Evolutionary conservation across 169 alveolate species (phyloP).

Genomic region (Cryptosporidium tyzzeri): DNA sequence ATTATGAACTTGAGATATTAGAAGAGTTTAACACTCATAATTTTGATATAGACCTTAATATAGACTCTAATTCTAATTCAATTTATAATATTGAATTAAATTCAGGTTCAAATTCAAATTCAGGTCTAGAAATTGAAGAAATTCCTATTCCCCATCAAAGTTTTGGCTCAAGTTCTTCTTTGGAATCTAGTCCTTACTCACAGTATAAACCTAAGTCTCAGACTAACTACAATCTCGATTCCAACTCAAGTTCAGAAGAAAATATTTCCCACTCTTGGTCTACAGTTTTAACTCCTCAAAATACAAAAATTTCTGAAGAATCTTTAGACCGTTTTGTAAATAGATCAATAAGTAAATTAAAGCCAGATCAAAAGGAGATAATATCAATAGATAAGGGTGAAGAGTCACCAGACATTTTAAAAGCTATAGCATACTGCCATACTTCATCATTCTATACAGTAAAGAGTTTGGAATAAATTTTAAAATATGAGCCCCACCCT

Average conservation of each 20-base stretch:
- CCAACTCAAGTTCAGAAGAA: background rate
- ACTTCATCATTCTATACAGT: slow-evolving; percentile 44
- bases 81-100: background rate
- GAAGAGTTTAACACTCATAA: background rate
- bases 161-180: background rate
- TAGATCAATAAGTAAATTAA: slow-evolving; percentile 2
- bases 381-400: background rate
- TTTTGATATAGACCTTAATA: no score
- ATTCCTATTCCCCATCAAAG: background rate
- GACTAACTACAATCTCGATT: background rate
- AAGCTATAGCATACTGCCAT: slow-evolving; percentile 24
- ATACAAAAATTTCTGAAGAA: background rate
- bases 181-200: background rate
- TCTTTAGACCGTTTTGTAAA: slow-evolving; percentile 7
- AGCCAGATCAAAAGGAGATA: background rate
- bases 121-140: background rate
- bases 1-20: background rate
- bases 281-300: background rate
- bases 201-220: background rate
- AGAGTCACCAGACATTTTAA: background rate
- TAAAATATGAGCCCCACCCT: background rate
- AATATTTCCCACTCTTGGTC: background rate
- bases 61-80: background rate
- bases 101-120: background rate
- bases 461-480: slow-evolving; percentile 18